Evolutionary conservation across 805 yeast species (phyloP).

Genomic region (Hanseniaspora clermontiae): DNA sequence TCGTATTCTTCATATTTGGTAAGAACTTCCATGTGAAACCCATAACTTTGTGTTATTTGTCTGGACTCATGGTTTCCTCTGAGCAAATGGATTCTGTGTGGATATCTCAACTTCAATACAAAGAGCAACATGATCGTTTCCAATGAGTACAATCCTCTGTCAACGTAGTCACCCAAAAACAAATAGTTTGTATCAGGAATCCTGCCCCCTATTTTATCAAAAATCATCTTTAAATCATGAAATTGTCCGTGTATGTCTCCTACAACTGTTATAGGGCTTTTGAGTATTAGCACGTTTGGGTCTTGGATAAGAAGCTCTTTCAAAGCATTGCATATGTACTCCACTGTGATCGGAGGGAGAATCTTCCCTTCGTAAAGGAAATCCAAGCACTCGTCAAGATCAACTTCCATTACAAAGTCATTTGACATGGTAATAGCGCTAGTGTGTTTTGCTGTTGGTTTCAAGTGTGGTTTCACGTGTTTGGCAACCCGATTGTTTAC

Average conservation of each 20-base stretch:
- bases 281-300: slow-evolving; percentile 74
- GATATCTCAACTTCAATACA: slow-evolving; percentile 76
- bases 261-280: slow-evolving; percentile 84
- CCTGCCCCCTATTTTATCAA: slow-evolving; percentile 72
- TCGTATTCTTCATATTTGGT: slow-evolving; percentile 45
- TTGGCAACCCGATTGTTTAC: neutral
- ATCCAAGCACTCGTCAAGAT: slow-evolving; percentile 62
- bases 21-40: slow-evolving; percentile 88
- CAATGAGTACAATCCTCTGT: slow-evolving; percentile 83
- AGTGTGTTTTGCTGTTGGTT: neutral
- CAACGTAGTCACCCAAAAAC: slow-evolving; percentile 92
- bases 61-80: slow-evolving; percentile 96
- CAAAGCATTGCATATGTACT: slow-evolving; percentile 63
- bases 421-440: neutral
- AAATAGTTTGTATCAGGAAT: slow-evolving; percentile 89
- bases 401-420: slow-evolving; percentile 23
- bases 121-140: slow-evolving; percentile 81
- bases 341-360: slow-evolving; percentile 56
- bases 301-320: slow-evolving; percentile 70
- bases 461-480: neutral
- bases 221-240: slow-evolving; percentile 83
- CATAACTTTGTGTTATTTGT: slow-evolving; percentile 93
- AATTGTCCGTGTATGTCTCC: slow-evolving; percentile 98
- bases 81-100: slow-evolving; percentile 64
- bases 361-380: slow-evolving; percentile 50